Conservation (phyloP, 2,329 filamentous ascomycete species). For the Fusarium staphyleae region DNA sequence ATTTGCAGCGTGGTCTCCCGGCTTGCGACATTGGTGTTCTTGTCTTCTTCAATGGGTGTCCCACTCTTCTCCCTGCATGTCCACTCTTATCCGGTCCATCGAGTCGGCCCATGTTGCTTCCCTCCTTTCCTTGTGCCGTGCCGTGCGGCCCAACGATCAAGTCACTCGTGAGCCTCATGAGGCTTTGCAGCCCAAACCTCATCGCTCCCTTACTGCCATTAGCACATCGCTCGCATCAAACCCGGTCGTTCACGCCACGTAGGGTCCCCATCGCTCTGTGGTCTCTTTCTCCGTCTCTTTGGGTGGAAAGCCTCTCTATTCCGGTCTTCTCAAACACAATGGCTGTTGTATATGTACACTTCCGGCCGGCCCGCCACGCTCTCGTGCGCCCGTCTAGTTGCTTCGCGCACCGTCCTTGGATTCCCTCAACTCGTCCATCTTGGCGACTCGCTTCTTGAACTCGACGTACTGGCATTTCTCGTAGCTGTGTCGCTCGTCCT, state of each 20-base stretch:
- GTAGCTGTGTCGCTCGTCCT: conserved; percentile 97
- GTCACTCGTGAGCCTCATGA: conserved; percentile 25
- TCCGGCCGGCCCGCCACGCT: conserved; percentile 31
- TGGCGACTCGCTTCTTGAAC: conserved; percentile 97
- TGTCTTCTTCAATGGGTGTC: conserved; percentile 23
- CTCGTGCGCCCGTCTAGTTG: conserved; percentile 64
- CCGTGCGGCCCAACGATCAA: conserved; percentile 28
- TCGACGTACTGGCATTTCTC: conserved; percentile 99
- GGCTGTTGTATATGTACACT: conserved; percentile 45
- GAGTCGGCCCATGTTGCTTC: conserved; percentile 19
- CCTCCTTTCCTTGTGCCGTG: conserved; percentile 20
- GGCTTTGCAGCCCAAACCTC: conserved; percentile 28
- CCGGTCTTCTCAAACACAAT: conserved; percentile 35
- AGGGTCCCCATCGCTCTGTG: conserved; percentile 24
- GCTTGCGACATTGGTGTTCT: conserved; percentile 27
- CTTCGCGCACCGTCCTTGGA: conserved; percentile 84
- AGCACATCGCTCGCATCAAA: conserved; percentile 36
- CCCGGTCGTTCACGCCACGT: conserved; percentile 31
- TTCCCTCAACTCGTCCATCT: conserved; percentile 95
- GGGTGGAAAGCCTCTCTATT: conserved; percentile 39
- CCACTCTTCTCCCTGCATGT: conserved; percentile 12
- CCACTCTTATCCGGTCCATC: conserved; percentile 35
- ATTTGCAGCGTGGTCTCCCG: conserved; percentile 12
- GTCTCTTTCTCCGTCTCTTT: conserved; percentile 13
- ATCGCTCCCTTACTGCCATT: conserved; percentile 32